Percentiles rank a stretch among this genome's conserved stretches.
Conservation (phyloP, 1,284 basidiomycete species). For the Butyriboletus appendiculatus region DNA sequence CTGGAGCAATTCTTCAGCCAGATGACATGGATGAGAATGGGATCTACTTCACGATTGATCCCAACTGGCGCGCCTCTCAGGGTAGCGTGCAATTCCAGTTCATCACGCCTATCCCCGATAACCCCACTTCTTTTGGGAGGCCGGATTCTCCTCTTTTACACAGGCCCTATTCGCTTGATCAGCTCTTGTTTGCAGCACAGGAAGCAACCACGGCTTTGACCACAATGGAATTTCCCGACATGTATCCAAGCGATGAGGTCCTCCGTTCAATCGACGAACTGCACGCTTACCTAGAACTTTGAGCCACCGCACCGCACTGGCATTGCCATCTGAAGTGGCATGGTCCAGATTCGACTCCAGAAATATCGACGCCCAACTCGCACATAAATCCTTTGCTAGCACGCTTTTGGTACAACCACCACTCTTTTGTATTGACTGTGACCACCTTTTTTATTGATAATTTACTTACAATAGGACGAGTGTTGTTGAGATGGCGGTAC, state of each 20-base stretch:
- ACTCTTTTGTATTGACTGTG: conserved; percentile 11
- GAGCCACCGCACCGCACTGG: conserved; percentile 7
- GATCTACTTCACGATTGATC: conserved; percentile 34
- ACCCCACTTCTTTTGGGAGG: conserved; percentile 5
- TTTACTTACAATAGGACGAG: conserved; percentile 5
- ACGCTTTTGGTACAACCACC: background rate
- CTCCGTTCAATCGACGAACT: conserved; percentile 26
- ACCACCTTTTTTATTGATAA: background rate
- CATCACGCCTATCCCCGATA: conserved; percentile 30
- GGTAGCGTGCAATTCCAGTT: conserved; percentile 24
- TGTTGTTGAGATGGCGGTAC: conserved; percentile 2
- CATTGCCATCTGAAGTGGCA: background rate
- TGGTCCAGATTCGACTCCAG: too few species aligned
- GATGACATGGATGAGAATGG: conserved; percentile 18
- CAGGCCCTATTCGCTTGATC: conserved; percentile 25
- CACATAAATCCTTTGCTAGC: background rate
- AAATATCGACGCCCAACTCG: background rate
- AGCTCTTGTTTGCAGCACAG: conserved; percentile 13
- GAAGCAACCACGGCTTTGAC: background rate
- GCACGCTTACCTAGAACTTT: conserved; percentile 22
- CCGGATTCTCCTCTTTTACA: conserved; percentile 30
- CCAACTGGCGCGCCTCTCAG: conserved; percentile 21
- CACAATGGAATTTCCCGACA: background rate
- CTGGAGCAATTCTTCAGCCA: background rate
- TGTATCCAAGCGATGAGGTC: background rate